Percentiles rank a stretch among this genome's conserved stretches.
Conservation (phyloP, 2,329 filamentous ascomycete species). For the Phyllosticta citribraziliensis region DNA sequence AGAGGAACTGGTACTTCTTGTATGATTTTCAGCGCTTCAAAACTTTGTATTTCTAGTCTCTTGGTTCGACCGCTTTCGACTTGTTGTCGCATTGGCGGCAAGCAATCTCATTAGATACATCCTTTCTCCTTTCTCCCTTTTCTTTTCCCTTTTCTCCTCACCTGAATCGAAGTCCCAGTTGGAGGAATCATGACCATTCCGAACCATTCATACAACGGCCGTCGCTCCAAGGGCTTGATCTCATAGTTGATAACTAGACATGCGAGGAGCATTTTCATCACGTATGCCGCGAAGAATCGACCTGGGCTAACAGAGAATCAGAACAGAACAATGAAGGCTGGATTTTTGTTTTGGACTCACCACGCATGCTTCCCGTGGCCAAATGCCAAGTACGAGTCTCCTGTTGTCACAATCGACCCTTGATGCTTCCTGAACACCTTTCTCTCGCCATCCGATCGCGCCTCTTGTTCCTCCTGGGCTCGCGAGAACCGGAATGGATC, state of each 20-base stretch:
- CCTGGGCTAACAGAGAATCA: constrained; percentile 4
- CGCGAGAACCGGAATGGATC: constrained; percentile 24
- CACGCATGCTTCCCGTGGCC: constrained; percentile 24
- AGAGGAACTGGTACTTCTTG: too few species aligned
- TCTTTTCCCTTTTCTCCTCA: background rate
- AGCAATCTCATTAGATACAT: background rate
- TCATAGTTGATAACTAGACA: constrained; percentile 13
- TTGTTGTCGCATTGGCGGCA: background rate
- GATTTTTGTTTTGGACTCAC: background rate
- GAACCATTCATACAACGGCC: constrained; percentile 10
- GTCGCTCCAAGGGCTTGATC: constrained; percentile 9
- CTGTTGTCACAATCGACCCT: constrained; percentile 18
- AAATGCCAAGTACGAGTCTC: constrained; percentile 18
- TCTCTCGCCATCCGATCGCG: background rate
- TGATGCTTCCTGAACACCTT: background rate
- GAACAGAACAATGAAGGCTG: background rate
- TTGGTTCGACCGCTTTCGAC: too few species aligned
- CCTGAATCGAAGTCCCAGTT: background rate
- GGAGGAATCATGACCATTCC: constrained; percentile 3
- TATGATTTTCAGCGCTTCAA: too few species aligned
- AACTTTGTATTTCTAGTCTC: too few species aligned
- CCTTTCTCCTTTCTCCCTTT: background rate
- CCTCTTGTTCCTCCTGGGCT: constrained; percentile 13
- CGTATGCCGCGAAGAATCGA: constrained; percentile 12
- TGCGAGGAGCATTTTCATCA: constrained; percentile 14